Evolutionary conservation across 352 stramenopile species (phyloP).

Genomic region (Pythium dissotocum): DNA sequence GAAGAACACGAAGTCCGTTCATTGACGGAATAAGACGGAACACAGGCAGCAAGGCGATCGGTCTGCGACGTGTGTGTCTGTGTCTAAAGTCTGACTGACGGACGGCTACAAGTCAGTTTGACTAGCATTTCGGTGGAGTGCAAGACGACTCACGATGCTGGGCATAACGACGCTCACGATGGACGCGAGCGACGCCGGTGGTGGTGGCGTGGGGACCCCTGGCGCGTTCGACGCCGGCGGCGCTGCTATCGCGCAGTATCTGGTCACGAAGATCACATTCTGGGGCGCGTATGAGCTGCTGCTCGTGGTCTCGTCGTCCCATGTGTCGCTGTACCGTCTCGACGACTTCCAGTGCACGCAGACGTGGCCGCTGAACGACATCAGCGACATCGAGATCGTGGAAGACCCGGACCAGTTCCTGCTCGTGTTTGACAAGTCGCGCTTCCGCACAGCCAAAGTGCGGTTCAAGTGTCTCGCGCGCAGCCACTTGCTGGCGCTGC

Average conservation of each 20-base stretch:
- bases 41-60: too few species aligned
- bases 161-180: conserved; percentile 9
- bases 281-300: conserved; percentile 64
- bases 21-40: too few species aligned
- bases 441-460: conserved; percentile 52
- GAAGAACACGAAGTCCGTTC: too few species aligned
- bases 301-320: conserved; percentile 51
- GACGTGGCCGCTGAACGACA: conserved; percentile 66
- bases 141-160: too few species aligned
- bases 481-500: conserved; percentile 54
- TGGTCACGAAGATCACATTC: conserved; percentile 69
- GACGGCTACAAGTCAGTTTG: too few species aligned
- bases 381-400: conserved; percentile 50
- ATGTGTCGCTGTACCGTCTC: conserved; percentile 60
- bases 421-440: conserved; percentile 60
- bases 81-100: too few species aligned
- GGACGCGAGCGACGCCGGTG: conserved; percentile 11
- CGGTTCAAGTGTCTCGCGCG: conserved; percentile 59
- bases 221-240: conserved; percentile 16
- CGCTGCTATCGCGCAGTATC: conserved; percentile 61
- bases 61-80: not conserved
- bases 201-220: not conserved
- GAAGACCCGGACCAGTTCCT: conserved; percentile 54
- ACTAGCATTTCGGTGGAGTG: conserved; percentile 20
- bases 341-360: conserved; percentile 73